phyloP scores from a whole-genome alignment of 148 eudicot species.

The Silene conica region DNA sequence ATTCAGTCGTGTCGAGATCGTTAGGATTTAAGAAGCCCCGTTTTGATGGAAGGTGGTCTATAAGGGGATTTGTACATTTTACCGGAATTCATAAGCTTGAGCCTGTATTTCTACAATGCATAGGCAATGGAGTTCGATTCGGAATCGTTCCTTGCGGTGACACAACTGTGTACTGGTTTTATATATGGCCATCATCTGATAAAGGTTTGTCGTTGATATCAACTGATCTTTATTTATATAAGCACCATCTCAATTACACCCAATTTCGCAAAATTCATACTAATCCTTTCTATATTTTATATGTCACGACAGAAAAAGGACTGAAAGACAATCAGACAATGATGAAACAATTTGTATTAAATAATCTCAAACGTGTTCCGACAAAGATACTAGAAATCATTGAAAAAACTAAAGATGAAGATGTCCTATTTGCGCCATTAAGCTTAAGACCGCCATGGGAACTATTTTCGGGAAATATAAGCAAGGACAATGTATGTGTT shows the following conservation, averaged over 20 bases:
- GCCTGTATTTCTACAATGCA: constrained; percentile 33
- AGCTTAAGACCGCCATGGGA: constrained; percentile 47
- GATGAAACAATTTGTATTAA: constrained; percentile 46
- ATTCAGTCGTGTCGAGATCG: constrained; percentile 43
- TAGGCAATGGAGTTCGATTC: constrained; percentile 38
- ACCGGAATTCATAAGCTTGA: constrained; percentile 38
- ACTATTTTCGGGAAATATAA: constrained; percentile 32
- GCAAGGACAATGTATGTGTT: constrained; percentile 48
- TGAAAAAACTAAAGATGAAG: constrained; percentile 28
- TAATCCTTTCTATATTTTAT: no score
- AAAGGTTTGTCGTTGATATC: constrained; percentile 25
- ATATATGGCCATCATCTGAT: constrained; percentile 30
- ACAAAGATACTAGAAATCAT: constrained; percentile 23
- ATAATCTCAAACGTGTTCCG: constrained; percentile 37
- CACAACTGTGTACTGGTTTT: constrained; percentile 39
- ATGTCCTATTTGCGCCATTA: constrained; percentile 28
- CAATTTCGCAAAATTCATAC: no score
- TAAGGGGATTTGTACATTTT: constrained; percentile 35
- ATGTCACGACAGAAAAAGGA: neutral
- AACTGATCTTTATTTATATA: no score
- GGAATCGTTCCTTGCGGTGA: constrained; percentile 44
- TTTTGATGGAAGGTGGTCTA: constrained; percentile 26
- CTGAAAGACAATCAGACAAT: neutral
- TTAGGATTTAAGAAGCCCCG: constrained; percentile 37
- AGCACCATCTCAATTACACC: no score